Percentiles rank a stretch among this genome's conserved stretches.
phyloP scores from a whole-genome alignment of 352 stramenopile genomes.

The Pythium coloratum region DNA sequence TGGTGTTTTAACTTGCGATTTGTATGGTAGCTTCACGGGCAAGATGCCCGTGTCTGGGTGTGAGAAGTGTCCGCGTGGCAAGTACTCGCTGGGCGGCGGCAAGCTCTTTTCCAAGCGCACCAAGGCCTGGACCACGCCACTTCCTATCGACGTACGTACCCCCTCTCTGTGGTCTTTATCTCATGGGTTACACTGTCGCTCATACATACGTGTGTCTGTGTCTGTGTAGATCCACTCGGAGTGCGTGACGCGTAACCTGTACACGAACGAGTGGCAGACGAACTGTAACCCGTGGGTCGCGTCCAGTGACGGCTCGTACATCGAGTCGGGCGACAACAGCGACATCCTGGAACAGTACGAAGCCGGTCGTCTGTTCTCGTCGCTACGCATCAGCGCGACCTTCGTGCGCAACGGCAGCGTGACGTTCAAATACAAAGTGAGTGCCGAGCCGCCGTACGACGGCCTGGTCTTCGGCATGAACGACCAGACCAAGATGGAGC shows the following conservation, averaged over 20 bases:
- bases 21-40: constrained; percentile 49
- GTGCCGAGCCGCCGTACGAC: constrained; percentile 74
- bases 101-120: constrained; percentile 73
- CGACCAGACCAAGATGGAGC: constrained; percentile 45
- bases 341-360: constrained; percentile 64
- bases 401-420: constrained; percentile 73
- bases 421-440: constrained; percentile 79
- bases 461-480: constrained; percentile 77
- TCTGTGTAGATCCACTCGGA: constrained; percentile 54
- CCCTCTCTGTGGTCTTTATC: too few relatives aligned
- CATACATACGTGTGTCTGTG: background rate
- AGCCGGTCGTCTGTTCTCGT: constrained; percentile 70
- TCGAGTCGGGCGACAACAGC: constrained; percentile 74
- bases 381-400: constrained; percentile 67
- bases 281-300: constrained; percentile 77
- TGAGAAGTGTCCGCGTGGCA: constrained; percentile 61
- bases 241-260: constrained; percentile 78
- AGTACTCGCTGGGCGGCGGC: constrained; percentile 80
- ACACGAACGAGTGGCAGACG: constrained; percentile 67
- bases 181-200: background rate
- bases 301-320: constrained; percentile 50
- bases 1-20: constrained; percentile 1
- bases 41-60: constrained; percentile 63
- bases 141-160: constrained; percentile 50
- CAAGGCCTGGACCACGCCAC: constrained; percentile 55